Conservation (phyloP, 129 eudicot genomes). For the Lactuca sativa region DNA sequence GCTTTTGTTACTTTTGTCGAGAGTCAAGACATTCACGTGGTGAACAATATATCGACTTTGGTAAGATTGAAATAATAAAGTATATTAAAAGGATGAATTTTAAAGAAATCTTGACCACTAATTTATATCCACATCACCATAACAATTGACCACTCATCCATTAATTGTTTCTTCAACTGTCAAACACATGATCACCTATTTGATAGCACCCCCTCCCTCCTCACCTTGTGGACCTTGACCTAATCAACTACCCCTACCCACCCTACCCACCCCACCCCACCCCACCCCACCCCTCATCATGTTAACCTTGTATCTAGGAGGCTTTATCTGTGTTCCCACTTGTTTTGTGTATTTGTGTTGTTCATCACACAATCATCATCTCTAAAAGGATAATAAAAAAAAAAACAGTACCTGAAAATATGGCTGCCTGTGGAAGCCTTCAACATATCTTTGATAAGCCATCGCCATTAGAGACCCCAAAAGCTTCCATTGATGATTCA, state of each 20-base stretch:
- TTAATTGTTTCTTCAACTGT: background rate
- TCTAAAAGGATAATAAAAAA: background rate
- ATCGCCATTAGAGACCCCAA: slow-evolving; percentile 36
- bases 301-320: slow-evolving; percentile 1
- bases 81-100: background rate
- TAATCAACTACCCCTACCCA: background rate
- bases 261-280: background rate
- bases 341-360: slow-evolving; percentile 8
- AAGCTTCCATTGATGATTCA: slow-evolving; percentile 32
- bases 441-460: slow-evolving; percentile 54
- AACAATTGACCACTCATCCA: background rate
- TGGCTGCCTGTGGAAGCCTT: slow-evolving; percentile 65
- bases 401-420: slow-evolving; percentile 20
- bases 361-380: slow-evolving; percentile 29
- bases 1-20: background rate
- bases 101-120: background rate
- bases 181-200: background rate
- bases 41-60: background rate
- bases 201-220: background rate
- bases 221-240: background rate
- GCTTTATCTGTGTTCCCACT: background rate
- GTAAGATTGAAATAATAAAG: no score
- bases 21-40: background rate
- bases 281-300: background rate
- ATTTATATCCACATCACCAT: background rate